A percentile compares a stretch with the other conserved stretches of the same genome.
phyloP scores from a whole-genome alignment of 345 rosid species.

The Rubroshorea leprosula region DNA sequence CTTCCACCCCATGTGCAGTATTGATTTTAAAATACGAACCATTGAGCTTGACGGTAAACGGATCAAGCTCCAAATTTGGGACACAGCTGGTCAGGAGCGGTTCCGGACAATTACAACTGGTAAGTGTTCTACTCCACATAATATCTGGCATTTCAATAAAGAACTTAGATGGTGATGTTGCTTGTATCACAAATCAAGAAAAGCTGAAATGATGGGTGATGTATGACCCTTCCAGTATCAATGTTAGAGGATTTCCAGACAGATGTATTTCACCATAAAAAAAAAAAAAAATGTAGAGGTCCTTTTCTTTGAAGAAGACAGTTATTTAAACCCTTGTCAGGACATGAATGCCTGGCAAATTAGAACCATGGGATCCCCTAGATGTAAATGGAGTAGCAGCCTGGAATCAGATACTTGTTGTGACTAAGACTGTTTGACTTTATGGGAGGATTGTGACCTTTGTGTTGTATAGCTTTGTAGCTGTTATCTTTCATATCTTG shows the following conservation, averaged over 20 bases:
- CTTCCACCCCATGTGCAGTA: conserved; percentile 39
- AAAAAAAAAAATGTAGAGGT: background rate
- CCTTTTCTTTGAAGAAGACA: conserved; percentile 3
- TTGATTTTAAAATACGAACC: conserved; percentile 95
- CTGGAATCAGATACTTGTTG: background rate
- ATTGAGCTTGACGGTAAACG: conserved; percentile 91
- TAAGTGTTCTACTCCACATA: conserved; percentile 20
- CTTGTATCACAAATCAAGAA: conserved; percentile 2
- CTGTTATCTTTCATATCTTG: background rate
- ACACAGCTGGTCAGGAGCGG: conserved; percentile 85
- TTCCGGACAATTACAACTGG: conserved; percentile 89
- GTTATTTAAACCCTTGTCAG: too few species aligned
- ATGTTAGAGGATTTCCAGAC: background rate
- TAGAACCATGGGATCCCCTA: background rate
- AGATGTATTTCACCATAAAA: background rate
- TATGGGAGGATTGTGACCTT: background rate
- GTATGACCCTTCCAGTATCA: background rate
- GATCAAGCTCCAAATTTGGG: conserved; percentile 96
- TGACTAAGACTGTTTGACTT: background rate
- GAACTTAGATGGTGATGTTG: background rate
- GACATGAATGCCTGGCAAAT: background rate
- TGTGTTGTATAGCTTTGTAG: background rate
- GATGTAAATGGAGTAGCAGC: background rate
- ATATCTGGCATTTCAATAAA: background rate
- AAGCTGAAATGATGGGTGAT: background rate